Base-by-base conservation (phyloP, 2,329 filamentous ascomycete species). In the Colletotrichum destructivum region DNA sequence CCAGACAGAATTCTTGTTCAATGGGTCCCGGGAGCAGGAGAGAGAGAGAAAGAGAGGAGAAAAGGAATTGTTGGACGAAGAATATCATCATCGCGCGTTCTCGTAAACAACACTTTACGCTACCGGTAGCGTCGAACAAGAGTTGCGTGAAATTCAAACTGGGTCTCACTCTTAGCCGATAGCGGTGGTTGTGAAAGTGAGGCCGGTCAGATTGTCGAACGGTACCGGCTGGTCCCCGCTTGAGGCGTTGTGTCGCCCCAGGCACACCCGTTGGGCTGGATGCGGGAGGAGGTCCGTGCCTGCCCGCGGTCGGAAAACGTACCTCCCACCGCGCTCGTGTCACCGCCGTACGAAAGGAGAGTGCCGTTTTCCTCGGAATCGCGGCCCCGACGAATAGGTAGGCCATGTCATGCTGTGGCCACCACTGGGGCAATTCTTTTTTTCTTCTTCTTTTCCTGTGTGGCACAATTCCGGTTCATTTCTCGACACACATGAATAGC, bases 281-380 rank as follows among this genome's bases (percentile, higher is more conserved):
- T 54, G 49, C 60, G 60, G 65, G 60, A 55, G 69, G 54, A 55
- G 69, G 54, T 63, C 65, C 69, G 65, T 72, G 69, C 66, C 13
- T 18, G 26, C 3, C 21, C 23, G 26, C 23, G 47, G 49, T 13
- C 40, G 15, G 12, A 44, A 55, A 57, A 62, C 35, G 35, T 60
- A 49, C 63, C 63, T 61, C 55, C 35, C 49, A 13, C 26, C 31
- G 26, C 40, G 38, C 12, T 38, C 49, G 55, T 21, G n/a, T n/a
- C 40, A 31, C 31, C 6, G 8, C 31, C 31, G 31, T 31, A 31
- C 4, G 15, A 42, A 49, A 21, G 18, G n/a, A 38, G 6, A 16
- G 8, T 51, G n/a, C 21, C 31, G 13, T n/a, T 46, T 18, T n/a
- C 23, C 21, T 38, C 31, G 40, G 15, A 68, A 52, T 23, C 54